Evolutionary conservation across 768 basidiomycete genomes (phyloP).

Genomic region (Mrakia blollopis): DNA sequence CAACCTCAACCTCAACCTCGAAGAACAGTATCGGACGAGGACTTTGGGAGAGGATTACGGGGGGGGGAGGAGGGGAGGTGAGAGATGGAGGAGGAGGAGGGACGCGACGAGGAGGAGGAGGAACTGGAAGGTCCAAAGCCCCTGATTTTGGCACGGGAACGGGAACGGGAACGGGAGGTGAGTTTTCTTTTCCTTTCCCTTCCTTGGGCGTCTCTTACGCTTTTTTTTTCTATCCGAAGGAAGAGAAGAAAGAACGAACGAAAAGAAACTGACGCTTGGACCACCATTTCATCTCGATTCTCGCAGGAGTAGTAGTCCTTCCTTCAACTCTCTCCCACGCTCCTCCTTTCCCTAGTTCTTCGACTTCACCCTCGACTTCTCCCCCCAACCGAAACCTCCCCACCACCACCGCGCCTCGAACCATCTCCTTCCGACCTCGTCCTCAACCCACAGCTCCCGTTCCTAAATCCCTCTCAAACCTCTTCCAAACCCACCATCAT

Average conservation of each 20-base stretch:
- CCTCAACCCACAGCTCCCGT: neutral
- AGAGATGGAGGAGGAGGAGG: neutral
- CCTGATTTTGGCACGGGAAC: neutral
- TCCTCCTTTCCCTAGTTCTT: constrained; percentile 21
- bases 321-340: constrained; percentile 15
- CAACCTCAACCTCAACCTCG: neutral
- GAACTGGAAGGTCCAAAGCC: neutral
- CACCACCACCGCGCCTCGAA: neutral
- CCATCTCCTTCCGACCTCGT: neutral
- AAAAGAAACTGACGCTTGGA: neutral
- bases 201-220: too few relatives aligned
- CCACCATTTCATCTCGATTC: neutral
- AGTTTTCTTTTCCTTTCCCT: neutral
- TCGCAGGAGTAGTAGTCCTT: neutral
- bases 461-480: neutral
- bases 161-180: neutral
- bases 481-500: neutral
- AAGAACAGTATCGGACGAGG: constrained; percentile 16
- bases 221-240: too few relatives aligned
- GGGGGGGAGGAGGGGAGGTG: neutral
- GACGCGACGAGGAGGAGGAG: neutral
- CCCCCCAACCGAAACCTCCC: neutral
- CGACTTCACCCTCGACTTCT: neutral
- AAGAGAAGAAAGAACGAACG: too few relatives aligned
- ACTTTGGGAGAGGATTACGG: constrained; percentile 10